Percentiles rank a stretch among this genome's conserved stretches.
phyloP scores from a whole-genome alignment of 1,284 basidiomycete species.

The Xanthoconium separans region DNA sequence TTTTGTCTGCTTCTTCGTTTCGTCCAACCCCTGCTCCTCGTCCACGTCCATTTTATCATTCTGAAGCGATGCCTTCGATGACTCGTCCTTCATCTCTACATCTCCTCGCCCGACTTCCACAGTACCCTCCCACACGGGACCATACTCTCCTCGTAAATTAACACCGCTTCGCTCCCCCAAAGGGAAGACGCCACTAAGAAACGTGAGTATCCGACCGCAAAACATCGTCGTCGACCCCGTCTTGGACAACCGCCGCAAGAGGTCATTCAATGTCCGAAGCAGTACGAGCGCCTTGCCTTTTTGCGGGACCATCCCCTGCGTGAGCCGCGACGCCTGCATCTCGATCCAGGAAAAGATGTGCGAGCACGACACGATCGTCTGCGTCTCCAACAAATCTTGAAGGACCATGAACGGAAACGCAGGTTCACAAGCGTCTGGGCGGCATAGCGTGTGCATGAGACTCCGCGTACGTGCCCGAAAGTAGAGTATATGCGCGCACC shows the following conservation, averaged over 20 bases:
- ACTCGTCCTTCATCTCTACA: constrained; percentile 29
- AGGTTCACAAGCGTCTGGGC: constrained; percentile 51
- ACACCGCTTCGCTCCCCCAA: constrained; percentile 88
- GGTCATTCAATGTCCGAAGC: constrained; percentile 82
- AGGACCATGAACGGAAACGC: constrained; percentile 62
- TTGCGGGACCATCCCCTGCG: constrained; percentile 74
- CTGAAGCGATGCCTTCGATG: constrained; percentile 19
- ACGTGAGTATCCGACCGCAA: constrained; percentile 84
- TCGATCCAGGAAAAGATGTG: constrained; percentile 87
- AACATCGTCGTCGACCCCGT: constrained; percentile 81
- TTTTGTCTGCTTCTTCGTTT: constrained; percentile 37
- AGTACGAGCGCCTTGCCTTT: constrained; percentile 86
- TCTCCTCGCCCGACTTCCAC: constrained; percentile 35
- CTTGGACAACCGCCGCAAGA: constrained; percentile 81
- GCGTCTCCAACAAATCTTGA: constrained; percentile 76
- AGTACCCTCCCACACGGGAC: constrained; percentile 76
- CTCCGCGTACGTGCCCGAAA: constrained; percentile 26
- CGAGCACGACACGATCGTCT: constrained; percentile 79
- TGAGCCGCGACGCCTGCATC: constrained; percentile 60
- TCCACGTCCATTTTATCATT: constrained; percentile 40
- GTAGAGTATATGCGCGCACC: constrained; percentile 42
- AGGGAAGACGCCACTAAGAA: constrained; percentile 83
- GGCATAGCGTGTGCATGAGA: constrained; percentile 7
- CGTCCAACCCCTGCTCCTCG: constrained; percentile 41
- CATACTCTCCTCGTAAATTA: constrained; percentile 83